A percentile compares a stretch with the other conserved stretches of the same genome.
Evolutionary conservation across 495 filamentous ascomycete genomes (phyloP).

Genomic region (Trichoderma asperelloides): DNA sequence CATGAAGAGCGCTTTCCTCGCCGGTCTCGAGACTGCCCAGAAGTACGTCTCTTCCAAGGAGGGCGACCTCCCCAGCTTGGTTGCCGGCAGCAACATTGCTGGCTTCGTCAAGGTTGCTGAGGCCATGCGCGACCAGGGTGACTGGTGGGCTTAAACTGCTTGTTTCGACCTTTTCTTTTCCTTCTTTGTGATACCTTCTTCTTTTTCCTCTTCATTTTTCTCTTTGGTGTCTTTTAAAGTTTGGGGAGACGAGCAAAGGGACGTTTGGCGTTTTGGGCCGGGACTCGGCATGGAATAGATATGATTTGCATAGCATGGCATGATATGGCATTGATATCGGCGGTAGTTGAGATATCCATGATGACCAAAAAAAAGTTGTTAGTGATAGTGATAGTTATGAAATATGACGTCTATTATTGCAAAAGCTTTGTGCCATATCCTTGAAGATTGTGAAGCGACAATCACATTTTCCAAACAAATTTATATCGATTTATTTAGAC

Average conservation of each 20-base stretch:
- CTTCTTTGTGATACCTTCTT: neutral
- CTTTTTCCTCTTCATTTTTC: neutral
- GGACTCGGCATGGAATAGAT: neutral
- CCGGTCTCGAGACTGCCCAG: conserved; percentile 82
- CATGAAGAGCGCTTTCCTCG: conserved; percentile 90
- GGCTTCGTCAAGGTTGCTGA: conserved; percentile 93
- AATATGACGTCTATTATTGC: neutral
- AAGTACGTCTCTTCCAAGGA: conserved; percentile 69
- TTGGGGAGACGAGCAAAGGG: neutral
- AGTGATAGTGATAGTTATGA: neutral
- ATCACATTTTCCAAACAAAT: neutral
- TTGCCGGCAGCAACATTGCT: conserved; percentile 92
- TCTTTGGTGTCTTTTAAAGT: too few relatives aligned
- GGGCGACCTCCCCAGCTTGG: conserved; percentile 79
- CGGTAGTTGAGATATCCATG: neutral
- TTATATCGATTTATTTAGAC: too few relatives aligned
- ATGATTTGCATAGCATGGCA: neutral
- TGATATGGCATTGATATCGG: neutral
- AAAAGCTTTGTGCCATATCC: neutral
- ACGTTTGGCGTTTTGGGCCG: conserved; percentile 5
- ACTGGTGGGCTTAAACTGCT: conserved; percentile 64
- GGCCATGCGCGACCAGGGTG: conserved; percentile 93
- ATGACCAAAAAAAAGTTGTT: neutral
- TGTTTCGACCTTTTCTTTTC: neutral
- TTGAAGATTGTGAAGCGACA: neutral